These are phyloP conservation scores for Pseudotsuga menziesii DNA, from an alignment of 75 land plant genomes.

Conservation along the genomic window DNA sequence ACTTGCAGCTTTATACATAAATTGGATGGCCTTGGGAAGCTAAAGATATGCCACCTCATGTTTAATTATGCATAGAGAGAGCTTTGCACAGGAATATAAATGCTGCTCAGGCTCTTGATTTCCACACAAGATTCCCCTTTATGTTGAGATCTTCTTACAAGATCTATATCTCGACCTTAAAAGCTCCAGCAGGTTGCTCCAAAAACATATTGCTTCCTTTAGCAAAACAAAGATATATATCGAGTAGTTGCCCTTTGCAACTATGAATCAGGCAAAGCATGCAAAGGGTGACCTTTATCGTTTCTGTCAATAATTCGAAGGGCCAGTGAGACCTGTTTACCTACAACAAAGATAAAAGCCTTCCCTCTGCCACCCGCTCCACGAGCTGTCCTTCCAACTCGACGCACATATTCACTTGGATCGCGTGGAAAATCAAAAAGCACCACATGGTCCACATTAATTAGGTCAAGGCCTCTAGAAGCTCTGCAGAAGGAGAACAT, in stretches of 20 bases:
- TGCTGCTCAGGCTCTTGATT: background rate
- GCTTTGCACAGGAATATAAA: background rate
- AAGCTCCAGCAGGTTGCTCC: background rate
- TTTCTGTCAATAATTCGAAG: conserved; percentile 78
- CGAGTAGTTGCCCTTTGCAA: background rate
- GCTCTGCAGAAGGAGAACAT: conserved; percentile 51
- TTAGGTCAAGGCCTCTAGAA: conserved; percentile 88
- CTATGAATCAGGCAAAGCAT: conserved; percentile 59
- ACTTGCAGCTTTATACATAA: background rate
- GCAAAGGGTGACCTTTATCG: conserved; percentile 89
- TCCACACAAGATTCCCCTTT: background rate
- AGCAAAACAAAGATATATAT: background rate
- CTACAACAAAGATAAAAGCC: conserved; percentile 90
- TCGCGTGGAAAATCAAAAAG: conserved; percentile 98
- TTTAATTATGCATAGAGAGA: background rate
- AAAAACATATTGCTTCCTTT: background rate
- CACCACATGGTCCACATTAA: conserved; percentile 85
- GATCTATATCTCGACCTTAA: background rate
- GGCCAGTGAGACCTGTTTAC: conserved; percentile 95
- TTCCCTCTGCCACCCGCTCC: conserved; percentile 90
- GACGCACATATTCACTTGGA: conserved; percentile 97
- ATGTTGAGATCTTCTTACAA: background rate
- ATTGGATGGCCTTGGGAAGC: background rate
- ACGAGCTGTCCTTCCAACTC: conserved; percentile 98
- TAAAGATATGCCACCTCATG: background rate